phyloP scores from a whole-genome alignment of 164 flowering plant species.

The Cinnamomum micranthum region DNA sequence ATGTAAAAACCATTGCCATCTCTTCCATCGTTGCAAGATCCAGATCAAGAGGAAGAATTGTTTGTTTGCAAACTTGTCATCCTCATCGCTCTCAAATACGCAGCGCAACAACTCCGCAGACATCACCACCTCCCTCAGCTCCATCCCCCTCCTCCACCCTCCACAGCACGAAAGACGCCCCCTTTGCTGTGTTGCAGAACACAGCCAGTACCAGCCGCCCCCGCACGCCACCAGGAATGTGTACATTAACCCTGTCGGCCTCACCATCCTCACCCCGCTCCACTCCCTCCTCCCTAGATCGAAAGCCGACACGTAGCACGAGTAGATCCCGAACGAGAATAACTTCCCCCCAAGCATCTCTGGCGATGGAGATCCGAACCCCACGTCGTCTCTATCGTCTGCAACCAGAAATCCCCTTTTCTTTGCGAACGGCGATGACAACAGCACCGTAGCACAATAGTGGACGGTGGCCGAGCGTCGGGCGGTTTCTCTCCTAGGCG shows the following conservation, averaged over 20 bases:
- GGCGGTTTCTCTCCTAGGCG: no score
- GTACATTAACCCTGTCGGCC: slow-evolving; percentile 51
- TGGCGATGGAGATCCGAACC: slow-evolving; percentile 19
- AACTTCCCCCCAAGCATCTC: slow-evolving; percentile 40
- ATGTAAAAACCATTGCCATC: no score
- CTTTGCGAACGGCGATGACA: no score
- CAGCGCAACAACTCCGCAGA: slow-evolving; percentile 43
- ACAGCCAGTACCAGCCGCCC: slow-evolving; percentile 52
- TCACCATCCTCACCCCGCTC: slow-evolving; percentile 51
- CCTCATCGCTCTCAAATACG: slow-evolving; percentile 52
- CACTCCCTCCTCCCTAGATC: slow-evolving; percentile 38
- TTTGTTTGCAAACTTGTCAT: slow-evolving; percentile 45
- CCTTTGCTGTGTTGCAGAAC: slow-evolving; percentile 32
- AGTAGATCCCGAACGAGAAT: slow-evolving; percentile 46
- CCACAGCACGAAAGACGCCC: slow-evolving; percentile 52
- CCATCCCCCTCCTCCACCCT: slow-evolving; percentile 50
- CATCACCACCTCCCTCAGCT: slow-evolving; percentile 49
- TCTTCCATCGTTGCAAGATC: no score
- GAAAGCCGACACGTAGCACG: slow-evolving; percentile 45
- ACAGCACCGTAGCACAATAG: no score
- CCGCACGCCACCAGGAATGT: slow-evolving; percentile 48
- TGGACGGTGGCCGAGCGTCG: no score
- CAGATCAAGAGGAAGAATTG: no score
- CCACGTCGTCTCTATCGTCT: no score
- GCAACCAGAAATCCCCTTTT: no score